Conservation (phyloP, 208 protist species). For the Leptomonas pyrrhocoris region DNA sequence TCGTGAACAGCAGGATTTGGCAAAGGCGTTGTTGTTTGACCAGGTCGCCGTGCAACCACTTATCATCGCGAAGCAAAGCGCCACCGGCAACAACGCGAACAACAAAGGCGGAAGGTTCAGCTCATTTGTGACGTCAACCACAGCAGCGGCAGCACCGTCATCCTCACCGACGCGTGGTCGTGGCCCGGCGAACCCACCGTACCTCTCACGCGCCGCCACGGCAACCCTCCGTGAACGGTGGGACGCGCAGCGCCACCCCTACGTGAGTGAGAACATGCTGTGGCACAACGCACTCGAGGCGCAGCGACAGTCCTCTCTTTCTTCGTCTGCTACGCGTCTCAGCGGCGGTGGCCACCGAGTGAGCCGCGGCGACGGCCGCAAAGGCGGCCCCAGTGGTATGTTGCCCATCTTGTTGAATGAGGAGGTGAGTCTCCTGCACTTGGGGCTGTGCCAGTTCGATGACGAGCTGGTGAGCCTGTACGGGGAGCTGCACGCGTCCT, state of each 20-base stretch:
- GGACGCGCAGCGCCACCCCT: constrained; percentile 46
- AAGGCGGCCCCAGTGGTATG: constrained; percentile 3
- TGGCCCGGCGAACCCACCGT: constrained; percentile 19
- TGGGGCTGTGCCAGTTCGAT: constrained; percentile 71
- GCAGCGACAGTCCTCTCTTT: constrained; percentile 20
- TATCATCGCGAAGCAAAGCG: background rate
- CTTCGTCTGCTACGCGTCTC: background rate
- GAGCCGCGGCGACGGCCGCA: background rate
- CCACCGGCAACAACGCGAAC: background rate
- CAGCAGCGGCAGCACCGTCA: background rate
- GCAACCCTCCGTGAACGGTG: constrained; percentile 44
- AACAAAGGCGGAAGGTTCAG: too few species aligned
- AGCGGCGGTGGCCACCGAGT: background rate
- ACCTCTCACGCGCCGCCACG: constrained; percentile 34
- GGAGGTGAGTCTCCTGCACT: constrained; percentile 80
- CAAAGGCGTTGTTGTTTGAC: constrained; percentile 31
- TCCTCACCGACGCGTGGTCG: background rate
- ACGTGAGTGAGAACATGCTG: constrained; percentile 15
- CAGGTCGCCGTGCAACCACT: constrained; percentile 30
- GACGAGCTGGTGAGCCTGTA: constrained; percentile 71
- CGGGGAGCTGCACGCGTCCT: constrained; percentile 25
- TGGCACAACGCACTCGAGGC: constrained; percentile 36
- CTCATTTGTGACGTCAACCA: background rate
- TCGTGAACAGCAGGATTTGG: constrained; percentile 27
- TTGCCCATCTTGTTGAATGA: constrained; percentile 62